A percentile compares a stretch with the other conserved stretches of the same genome.
Evolutionary conservation across 2,329 filamentous ascomycete genomes (phyloP).

Genomic region (Fusarium sp.): DNA sequence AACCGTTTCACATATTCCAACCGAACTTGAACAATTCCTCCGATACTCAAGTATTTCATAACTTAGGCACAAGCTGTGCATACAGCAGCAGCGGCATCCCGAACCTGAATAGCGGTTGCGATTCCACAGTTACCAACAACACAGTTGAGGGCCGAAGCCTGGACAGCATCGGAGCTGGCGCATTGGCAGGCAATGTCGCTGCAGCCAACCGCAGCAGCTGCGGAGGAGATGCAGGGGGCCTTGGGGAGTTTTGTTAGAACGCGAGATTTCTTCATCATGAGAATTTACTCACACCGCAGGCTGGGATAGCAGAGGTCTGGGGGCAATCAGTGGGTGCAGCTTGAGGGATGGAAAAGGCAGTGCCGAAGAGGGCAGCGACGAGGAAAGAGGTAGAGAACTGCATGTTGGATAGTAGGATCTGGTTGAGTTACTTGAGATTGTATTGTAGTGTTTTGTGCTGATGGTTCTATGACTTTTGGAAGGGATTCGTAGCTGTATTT

Average conservation of each 20-base stretch:
- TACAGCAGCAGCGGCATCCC: slow-evolving; percentile 35
- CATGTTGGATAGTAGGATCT: slow-evolving; percentile 7
- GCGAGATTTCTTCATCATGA: accelerated
- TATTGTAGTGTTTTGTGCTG: background rate
- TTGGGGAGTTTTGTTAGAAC: background rate
- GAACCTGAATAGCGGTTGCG: slow-evolving; percentile 22
- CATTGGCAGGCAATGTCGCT: slow-evolving; percentile 38
- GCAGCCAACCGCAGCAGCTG: slow-evolving; percentile 36
- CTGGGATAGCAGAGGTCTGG: slow-evolving; percentile 39
- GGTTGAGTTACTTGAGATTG: background rate
- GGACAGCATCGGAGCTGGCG: slow-evolving; percentile 30
- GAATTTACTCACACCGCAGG: slow-evolving; percentile 33
- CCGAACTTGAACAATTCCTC: background rate
- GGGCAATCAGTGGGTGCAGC: slow-evolving; percentile 33
- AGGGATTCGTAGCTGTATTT: slow-evolving; percentile 14
- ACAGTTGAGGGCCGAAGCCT: slow-evolving; percentile 35
- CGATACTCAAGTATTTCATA: background rate
- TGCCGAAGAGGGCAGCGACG: slow-evolving; percentile 21
- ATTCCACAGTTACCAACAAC: slow-evolving; percentile 38
- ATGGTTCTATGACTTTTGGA: background rate
- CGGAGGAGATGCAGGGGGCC: slow-evolving; percentile 38
- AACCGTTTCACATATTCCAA: background rate
- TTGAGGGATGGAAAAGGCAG: slow-evolving; percentile 32
- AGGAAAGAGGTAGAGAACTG: slow-evolving; percentile 31
- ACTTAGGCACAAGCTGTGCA: slow-evolving; percentile 38